Evolutionary conservation across 495 filamentous ascomycete genomes (phyloP), one percentile per base, ranked within the genome.

Genomic region (Tuber microsphaerosporum): DNA sequence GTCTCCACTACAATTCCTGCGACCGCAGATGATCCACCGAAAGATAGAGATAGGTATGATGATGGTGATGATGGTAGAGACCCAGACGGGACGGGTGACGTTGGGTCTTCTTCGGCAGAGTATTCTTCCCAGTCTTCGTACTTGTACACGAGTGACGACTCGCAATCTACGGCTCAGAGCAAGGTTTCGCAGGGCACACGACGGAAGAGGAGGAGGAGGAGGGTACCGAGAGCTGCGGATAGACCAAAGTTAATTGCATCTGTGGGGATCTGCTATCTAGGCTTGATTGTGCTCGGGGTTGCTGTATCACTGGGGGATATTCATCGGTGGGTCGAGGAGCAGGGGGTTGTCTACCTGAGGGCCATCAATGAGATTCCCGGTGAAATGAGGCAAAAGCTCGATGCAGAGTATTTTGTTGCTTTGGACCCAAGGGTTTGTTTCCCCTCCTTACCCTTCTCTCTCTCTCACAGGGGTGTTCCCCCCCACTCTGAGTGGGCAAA

Each of bases 231-330:
- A 61, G 81, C 80, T 44, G 69, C 71, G 12, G 81, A 82, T 26
- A 84, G 82, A 77, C 92, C 92, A 41, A 87, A 84, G 46, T 80
- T 94, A 34, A 83, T 91, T 69, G 91, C 91, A 73, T 88, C 87
- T 5, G 82, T 94, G 31, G 88, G 85, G 5, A 79, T 92, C 9
- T 92, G 90, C 80, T 94, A 94, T 83, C 81, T 93, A 19, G 91
- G 87, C 2, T 84, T 86, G 2, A 76, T 92, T 34, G 77, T 94
- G 7, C 86, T 94, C 83, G 87, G 90, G 65, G 82, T 92, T 68
- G 89, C 90, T 22, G 81, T 92, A 16, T 88, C 88, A 68, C 81
- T 92, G 22, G 88, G 85, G 31, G 92, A 93, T 71, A 80, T 94
- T 17, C 84, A 89, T 79, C 84, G 85, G 85, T 91, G 85, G 81